These are phyloP conservation scores for Epicoccum nigrum DNA, from an alignment of 2,329 filamentous ascomycete species.

Conservation along the genomic window DNA sequence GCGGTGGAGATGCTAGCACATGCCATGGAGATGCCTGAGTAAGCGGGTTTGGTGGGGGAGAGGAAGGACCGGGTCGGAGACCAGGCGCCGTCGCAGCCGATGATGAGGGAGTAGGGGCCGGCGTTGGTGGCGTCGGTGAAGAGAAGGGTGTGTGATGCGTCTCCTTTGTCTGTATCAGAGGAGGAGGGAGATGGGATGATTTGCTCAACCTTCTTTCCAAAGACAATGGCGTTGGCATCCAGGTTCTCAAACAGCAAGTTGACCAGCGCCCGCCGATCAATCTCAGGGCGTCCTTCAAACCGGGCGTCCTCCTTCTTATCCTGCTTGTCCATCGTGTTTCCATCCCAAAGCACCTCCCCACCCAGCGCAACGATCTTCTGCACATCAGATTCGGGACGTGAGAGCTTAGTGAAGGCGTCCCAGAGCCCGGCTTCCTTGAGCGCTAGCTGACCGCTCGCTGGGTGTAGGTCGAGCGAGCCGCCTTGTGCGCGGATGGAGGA, in stretches of 20 bases:
- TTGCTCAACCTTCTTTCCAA: conserved; percentile 37
- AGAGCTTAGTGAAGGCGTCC: conserved; percentile 57
- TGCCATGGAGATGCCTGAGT: conserved; percentile 54
- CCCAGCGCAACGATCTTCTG: conserved; percentile 53
- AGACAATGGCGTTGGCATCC: conserved; percentile 46
- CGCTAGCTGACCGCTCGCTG: conserved; percentile 57
- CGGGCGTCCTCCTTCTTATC: conserved; percentile 35
- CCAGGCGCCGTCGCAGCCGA: conserved; percentile 58
- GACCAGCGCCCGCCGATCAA: conserved; percentile 53
- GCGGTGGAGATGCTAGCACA: conserved; percentile 54
- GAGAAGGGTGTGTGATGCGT: conserved; percentile 28
- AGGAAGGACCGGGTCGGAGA: conserved; percentile 45
- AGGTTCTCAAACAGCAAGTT: conserved; percentile 54
- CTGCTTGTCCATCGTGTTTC: conserved; percentile 43
- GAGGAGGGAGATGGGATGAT: background rate
- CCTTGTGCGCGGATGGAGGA: conserved; percentile 44
- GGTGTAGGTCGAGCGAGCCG: conserved; percentile 60
- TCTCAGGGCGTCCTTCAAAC: conserved; percentile 51
- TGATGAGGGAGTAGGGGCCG: conserved; percentile 52
- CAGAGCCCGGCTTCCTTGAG: conserved; percentile 58
- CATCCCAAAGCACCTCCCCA: conserved; percentile 40
- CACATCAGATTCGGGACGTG: conserved; percentile 61
- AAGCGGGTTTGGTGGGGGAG: conserved; percentile 50
- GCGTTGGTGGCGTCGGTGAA: conserved; percentile 43
- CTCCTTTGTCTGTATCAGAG: background rate